Conservation (phyloP, 495 filamentous ascomycete genomes). For the Penicillium egyptiacum region DNA sequence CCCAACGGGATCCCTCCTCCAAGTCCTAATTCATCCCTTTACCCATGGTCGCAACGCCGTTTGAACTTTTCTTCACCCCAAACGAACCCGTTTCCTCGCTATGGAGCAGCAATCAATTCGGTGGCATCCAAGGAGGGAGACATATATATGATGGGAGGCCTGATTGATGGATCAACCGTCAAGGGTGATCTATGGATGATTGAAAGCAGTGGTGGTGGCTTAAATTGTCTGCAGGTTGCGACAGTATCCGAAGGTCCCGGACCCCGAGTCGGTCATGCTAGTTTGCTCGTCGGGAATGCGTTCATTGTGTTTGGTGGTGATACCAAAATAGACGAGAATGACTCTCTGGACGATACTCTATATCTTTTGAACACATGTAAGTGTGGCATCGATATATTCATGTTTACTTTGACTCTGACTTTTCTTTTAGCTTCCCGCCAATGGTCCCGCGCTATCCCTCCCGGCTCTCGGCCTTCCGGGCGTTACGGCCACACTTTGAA, state of each 20-base stretch:
- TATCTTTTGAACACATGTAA: conserved; percentile 98
- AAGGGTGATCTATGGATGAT: conserved; percentile 98
- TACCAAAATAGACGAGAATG: conserved; percentile 91
- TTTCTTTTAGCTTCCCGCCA: conserved; percentile 77
- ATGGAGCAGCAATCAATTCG: conserved; percentile 94
- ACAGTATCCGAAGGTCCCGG: conserved; percentile 94
- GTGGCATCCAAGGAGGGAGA: conserved; percentile 93
- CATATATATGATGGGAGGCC: conserved; percentile 96
- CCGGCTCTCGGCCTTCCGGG: conserved; percentile 77
- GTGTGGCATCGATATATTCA: conserved; percentile 28
- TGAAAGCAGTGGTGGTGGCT: conserved; percentile 76
- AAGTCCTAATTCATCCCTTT: conserved; percentile 62
- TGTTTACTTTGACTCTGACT: conserved; percentile 14
- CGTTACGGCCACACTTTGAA: conserved; percentile 97
- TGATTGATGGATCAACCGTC: conserved; percentile 90
- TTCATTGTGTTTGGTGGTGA: conserved; percentile 99
- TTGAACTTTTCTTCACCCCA: conserved; percentile 81
- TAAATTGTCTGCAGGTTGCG: conserved; percentile 87
- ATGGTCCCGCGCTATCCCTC: conserved; percentile 91
- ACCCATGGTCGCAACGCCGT: conserved; percentile 92
- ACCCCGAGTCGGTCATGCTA: conserved; percentile 91
- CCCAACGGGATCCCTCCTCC: conserved; percentile 41
- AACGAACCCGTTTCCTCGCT: conserved; percentile 89
- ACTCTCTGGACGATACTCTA: conserved; percentile 89
- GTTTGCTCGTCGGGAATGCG: conserved; percentile 93